Percentiles rank a stretch among this genome's conserved stretches.
Conservation (phyloP, 345 rosid genomes). For the Bruguiera gymnorhiza region DNA sequence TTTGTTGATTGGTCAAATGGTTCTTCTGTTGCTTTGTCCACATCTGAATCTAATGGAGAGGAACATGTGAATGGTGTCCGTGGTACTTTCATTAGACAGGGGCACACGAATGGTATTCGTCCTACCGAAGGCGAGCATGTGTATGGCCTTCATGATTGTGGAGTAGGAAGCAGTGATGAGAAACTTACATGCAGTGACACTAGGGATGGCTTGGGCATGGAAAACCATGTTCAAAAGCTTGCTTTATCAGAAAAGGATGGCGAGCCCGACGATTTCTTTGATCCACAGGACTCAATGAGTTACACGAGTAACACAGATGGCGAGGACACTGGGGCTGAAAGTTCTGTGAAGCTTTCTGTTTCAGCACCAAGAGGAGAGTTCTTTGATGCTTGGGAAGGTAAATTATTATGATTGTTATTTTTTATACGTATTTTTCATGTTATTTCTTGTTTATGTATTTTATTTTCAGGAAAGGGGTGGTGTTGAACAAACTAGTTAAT, state of each 20-base stretch:
- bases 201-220: slow-evolving; percentile 25
- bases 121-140: background rate
- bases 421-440: background rate
- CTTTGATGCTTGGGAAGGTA: slow-evolving; percentile 89
- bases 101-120: slow-evolving; percentile 10
- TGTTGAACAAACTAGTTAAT: no score
- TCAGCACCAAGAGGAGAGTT: slow-evolving; percentile 52
- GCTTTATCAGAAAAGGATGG: slow-evolving; percentile 34
- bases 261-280: slow-evolving; percentile 53
- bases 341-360: slow-evolving; percentile 30
- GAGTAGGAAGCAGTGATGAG: slow-evolving; percentile 16
- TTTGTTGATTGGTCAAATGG: slow-evolving; percentile 22
- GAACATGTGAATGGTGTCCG: slow-evolving; percentile 23
- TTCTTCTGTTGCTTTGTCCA: slow-evolving; percentile 34
- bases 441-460: background rate
- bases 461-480: no score
- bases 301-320: slow-evolving; percentile 49
- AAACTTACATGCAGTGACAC: slow-evolving; percentile 24
- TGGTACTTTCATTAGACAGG: slow-evolving; percentile 19
- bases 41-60: slow-evolving; percentile 26
- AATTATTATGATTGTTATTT: slow-evolving; percentile 1
- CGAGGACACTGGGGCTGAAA: slow-evolving; percentile 45
- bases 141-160: slow-evolving; percentile 31
- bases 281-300: slow-evolving; percentile 56
- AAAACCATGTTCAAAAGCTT: slow-evolving; percentile 26